Evolutionary conservation across 306 rosid species (phyloP).

Genomic region (Gleditsia sinensis): DNA sequence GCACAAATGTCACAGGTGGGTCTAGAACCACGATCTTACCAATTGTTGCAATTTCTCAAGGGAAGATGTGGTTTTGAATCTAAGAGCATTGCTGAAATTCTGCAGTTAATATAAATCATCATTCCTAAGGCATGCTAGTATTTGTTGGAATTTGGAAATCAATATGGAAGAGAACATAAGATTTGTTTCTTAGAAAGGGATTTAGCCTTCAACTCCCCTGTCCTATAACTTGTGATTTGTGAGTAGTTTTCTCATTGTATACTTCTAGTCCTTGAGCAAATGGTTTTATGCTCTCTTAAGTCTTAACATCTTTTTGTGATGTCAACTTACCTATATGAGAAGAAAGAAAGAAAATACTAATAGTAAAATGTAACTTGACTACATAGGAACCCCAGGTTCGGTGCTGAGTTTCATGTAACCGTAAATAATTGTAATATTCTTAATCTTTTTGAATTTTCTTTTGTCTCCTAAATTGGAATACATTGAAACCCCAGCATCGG

Average conservation of each 20-base stretch:
- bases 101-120: conserved; percentile 1
- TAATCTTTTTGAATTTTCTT: neutral
- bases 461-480: neutral
- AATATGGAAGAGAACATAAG: neutral
- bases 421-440: no score
- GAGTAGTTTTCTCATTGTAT: neutral
- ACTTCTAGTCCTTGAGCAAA: neutral
- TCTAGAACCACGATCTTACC: neutral
- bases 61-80: conserved; percentile 9
- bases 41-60: neutral
- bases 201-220: conserved; percentile 11
- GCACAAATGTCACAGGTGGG: neutral
- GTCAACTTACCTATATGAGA: conserved; percentile 5
- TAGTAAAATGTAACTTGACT: neutral
- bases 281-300: conserved; percentile 5
- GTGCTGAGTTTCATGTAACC: neutral
- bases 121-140: neutral
- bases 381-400: neutral
- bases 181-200: conserved; percentile 15
- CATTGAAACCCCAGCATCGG: neutral
- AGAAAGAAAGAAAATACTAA: neutral
- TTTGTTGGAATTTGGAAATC: neutral
- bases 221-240: conserved; percentile 4
- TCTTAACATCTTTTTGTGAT: neutral
- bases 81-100: neutral